Conservation (phyloP, 164 flowering plant genomes). For the Nelumbo lutea region DNA sequence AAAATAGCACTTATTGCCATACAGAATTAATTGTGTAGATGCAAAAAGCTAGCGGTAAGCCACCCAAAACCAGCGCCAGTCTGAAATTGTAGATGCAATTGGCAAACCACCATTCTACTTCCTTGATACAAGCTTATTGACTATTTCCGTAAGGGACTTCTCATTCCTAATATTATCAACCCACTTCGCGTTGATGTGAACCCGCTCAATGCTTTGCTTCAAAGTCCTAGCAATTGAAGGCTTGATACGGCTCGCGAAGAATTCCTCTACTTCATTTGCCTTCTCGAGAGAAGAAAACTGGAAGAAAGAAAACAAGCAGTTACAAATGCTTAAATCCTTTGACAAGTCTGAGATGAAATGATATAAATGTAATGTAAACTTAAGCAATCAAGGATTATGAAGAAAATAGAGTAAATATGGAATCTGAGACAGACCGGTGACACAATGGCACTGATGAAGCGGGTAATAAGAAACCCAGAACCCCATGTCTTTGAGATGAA, state of each 20-base stretch:
- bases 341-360: too few relatives aligned
- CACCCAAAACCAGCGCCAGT: too few relatives aligned
- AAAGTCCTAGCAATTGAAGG: slow-evolving; percentile 75
- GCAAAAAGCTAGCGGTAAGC: too few relatives aligned
- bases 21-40: too few relatives aligned
- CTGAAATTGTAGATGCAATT: too few relatives aligned
- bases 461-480: slow-evolving; percentile 64
- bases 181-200: slow-evolving; percentile 78
- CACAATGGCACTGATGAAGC: slow-evolving; percentile 66
- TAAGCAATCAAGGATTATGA: not conserved
- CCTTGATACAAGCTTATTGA: slow-evolving; percentile 48
- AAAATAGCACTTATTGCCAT: too few relatives aligned
- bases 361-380: too few relatives aligned
- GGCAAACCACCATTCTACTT: slow-evolving; percentile 19
- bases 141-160: slow-evolving; percentile 43
- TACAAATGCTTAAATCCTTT: too few relatives aligned
- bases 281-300: slow-evolving; percentile 77
- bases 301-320: slow-evolving; percentile 3
- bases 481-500: slow-evolving; percentile 61
- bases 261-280: slow-evolving; percentile 69
- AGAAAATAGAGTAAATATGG: slow-evolving; percentile 1
- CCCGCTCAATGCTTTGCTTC: slow-evolving; percentile 89
- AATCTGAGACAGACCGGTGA: slow-evolving; percentile 48
- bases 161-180: slow-evolving; percentile 58
- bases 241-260: slow-evolving; percentile 50